phyloP scores from a whole-genome alignment of 2,329 filamentous ascomycete species.

The Ploettnerulaceae sp. region DNA sequence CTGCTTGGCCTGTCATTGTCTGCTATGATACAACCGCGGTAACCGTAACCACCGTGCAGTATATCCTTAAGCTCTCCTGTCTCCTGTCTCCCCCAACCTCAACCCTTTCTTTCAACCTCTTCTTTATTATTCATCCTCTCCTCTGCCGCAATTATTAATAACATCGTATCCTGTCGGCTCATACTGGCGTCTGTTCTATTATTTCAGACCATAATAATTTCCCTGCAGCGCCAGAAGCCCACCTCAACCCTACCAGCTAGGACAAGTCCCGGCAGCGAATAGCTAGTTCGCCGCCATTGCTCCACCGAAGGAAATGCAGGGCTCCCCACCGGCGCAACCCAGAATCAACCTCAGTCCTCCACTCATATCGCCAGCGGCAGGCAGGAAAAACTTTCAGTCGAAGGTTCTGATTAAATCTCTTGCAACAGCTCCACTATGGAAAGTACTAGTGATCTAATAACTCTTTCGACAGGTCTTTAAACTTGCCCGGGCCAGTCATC shows the following conservation, averaged over 20 bases:
- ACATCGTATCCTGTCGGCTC: background rate
- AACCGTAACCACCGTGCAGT: too few species aligned
- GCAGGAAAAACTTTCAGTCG: background rate
- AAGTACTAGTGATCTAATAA: background rate
- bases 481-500: too few species aligned
- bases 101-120: too few species aligned
- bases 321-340: conserved; percentile 14
- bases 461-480: too few species aligned
- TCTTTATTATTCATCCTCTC: too few species aligned
- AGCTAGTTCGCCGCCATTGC: conserved; percentile 6
- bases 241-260: conserved; percentile 9
- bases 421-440: conserved; percentile 7
- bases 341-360: conserved; percentile 22
- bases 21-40: too few species aligned
- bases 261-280: conserved; percentile 22
- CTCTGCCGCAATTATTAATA: too few species aligned
- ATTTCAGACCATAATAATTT: conserved; percentile 22
- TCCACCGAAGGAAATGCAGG: conserved; percentile 3
- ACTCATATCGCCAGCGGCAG: conserved; percentile 2
- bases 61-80: too few species aligned
- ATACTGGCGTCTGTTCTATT: conserved; percentile 9
- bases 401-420: conserved; percentile 1
- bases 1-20: conserved; percentile 1
- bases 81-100: too few species aligned
- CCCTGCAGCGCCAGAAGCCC: conserved; percentile 12